These are phyloP conservation scores for Lactifluus piperatus DNA, from an alignment of 768 basidiomycete genomes.

Conservation along the genomic window DNA sequence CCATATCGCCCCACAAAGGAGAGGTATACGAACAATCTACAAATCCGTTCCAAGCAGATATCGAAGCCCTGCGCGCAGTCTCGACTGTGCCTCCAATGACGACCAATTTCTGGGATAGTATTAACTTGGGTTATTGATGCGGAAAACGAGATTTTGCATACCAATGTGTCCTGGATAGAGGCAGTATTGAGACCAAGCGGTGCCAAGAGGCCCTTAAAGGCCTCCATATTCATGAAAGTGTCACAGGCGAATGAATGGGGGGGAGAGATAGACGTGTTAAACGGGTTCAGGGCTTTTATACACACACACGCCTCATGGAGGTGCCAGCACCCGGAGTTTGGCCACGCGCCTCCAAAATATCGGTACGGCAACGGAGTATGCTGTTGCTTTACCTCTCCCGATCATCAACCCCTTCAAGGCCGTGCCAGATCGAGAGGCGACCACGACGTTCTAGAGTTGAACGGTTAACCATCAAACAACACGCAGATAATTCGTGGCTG, in stretches of 20 bases:
- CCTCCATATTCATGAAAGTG: conserved; percentile 42
- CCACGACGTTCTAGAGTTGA: conserved; percentile 4
- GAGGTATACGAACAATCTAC: conserved; percentile 57
- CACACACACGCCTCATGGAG: conserved; percentile 20
- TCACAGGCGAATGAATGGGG: conserved; percentile 16
- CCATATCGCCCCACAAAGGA: not conserved
- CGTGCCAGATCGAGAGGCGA: conserved; percentile 6
- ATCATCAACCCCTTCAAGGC: not conserved
- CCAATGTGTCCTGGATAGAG: conserved; percentile 71
- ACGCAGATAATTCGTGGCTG: conserved; percentile 9
- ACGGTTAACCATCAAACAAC: conserved; percentile 7
- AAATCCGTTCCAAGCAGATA: conserved; percentile 85
- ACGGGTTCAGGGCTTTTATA: conserved; percentile 19
- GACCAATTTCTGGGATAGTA: conserved; percentile 62
- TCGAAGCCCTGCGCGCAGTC: conserved; percentile 72
- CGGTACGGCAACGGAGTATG: conserved; percentile 1
- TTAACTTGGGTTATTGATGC: not conserved
- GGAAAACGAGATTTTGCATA: conserved; percentile 27
- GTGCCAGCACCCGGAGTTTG: not conserved
- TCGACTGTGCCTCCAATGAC: conserved; percentile 86
- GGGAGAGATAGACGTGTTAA: conserved; percentile 2
- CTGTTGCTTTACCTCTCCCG: not conserved
- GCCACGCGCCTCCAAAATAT: not conserved
- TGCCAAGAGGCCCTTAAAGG: conserved; percentile 61
- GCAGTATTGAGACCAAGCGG: conserved; percentile 55